Evolutionary conservation across 192 early-diverging fungal species (phyloP).

Genomic region (Rhizophagus clarus): DNA sequence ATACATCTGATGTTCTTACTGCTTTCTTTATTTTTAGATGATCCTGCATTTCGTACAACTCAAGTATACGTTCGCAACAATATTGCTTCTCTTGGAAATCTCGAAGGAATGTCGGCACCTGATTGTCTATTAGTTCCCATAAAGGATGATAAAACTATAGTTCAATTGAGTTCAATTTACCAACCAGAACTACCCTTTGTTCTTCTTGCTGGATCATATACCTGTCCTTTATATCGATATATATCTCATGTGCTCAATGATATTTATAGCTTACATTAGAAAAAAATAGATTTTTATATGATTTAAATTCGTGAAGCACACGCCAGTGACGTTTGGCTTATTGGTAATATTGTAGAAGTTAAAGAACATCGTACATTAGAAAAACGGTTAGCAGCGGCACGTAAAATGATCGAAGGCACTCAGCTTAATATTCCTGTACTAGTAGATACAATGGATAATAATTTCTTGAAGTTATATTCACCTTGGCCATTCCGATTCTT

Average conservation of each 20-base stretch:
- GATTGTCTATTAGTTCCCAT: slow-evolving; percentile 13
- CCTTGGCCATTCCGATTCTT: slow-evolving; percentile 27
- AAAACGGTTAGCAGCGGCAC: slow-evolving; percentile 3
- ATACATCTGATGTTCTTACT: neutral
- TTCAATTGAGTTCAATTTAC: neutral
- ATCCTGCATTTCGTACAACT: slow-evolving; percentile 10
- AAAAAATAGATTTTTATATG: slow-evolving; percentile 18
- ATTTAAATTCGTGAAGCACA: slow-evolving; percentile 31
- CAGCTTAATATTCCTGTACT: slow-evolving; percentile 6
- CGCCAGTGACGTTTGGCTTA: slow-evolving; percentile 23
- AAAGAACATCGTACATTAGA: slow-evolving; percentile 15
- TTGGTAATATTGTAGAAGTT: slow-evolving; percentile 21
- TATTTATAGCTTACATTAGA: slow-evolving; percentile 2
- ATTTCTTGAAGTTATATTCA: slow-evolving; percentile 9
- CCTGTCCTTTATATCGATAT: slow-evolving; percentile 24
- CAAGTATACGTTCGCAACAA: slow-evolving; percentile 28
- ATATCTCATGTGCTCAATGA: slow-evolving; percentile 29
- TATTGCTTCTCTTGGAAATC: slow-evolving; percentile 10
- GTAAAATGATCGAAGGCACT: slow-evolving; percentile 19
- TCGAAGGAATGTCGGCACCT: slow-evolving; percentile 26
- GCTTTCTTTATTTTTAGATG: neutral
- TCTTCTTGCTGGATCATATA: slow-evolving; percentile 27
- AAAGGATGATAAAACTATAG: neutral
- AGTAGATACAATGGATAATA: slow-evolving; percentile 24
- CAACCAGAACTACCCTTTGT: slow-evolving; percentile 4